Evolutionary conservation across 2,329 filamentous ascomycete genomes (phyloP).

Genomic region (Colletotrichum sp.): DNA sequence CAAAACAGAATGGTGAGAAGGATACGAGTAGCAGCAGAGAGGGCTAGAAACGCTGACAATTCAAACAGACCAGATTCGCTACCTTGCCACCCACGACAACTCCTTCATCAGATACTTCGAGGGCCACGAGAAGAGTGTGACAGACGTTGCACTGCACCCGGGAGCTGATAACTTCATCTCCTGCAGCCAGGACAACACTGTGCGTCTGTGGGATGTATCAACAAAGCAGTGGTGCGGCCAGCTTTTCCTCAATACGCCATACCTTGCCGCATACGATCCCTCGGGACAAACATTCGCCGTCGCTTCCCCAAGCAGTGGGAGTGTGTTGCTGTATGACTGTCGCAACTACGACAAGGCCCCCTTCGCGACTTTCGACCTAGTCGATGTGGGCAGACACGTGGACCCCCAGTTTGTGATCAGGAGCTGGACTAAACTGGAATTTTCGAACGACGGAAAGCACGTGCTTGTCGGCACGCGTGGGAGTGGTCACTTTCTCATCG

Average conservation of each 20-base stretch:
- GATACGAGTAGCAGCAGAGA: constrained; percentile 16
- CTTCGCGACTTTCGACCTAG: constrained; percentile 83
- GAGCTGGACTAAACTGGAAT: constrained; percentile 91
- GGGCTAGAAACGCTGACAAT: not conserved
- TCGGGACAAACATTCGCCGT: constrained; percentile 92
- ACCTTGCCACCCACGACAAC: constrained; percentile 92
- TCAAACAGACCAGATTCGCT: constrained; percentile 60
- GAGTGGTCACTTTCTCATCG: constrained; percentile 87
- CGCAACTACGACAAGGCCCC: constrained; percentile 93
- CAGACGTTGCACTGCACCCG: constrained; percentile 81
- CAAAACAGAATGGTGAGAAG: constrained; percentile 80
- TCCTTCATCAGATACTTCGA: constrained; percentile 96
- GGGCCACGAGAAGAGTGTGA: constrained; percentile 86
- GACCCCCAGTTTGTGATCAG: constrained; percentile 63
- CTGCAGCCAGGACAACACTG: constrained; percentile 87
- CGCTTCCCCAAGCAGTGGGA: constrained; percentile 79
- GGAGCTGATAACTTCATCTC: constrained; percentile 91
- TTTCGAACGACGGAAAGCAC: constrained; percentile 93
- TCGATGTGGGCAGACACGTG: constrained; percentile 54
- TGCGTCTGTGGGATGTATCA: constrained; percentile 87
- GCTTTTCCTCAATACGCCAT: constrained; percentile 79
- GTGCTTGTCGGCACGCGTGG: constrained; percentile 85
- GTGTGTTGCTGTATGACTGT: constrained; percentile 87
- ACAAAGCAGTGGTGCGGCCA: constrained; percentile 81
- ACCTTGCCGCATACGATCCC: constrained; percentile 88